Evolutionary conservation across 1,139 yeast species (phyloP), one percentile per base, ranked within the genome.

Genomic region (Candida glucosophila): DNA sequence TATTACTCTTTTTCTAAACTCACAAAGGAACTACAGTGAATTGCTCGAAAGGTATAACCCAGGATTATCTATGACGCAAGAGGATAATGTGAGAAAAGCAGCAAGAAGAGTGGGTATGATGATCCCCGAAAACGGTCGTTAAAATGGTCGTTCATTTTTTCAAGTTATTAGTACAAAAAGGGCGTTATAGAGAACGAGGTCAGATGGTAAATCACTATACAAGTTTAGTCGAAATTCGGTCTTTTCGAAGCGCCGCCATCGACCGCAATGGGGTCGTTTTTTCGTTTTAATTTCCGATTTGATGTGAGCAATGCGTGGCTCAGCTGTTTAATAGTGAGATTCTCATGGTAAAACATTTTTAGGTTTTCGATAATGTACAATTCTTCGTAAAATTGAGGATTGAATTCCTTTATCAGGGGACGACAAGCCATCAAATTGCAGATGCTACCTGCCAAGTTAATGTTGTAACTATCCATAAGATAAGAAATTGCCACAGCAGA

Each of bases 11-110:
- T 88, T 75, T 43, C 58, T 88, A 30, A 61, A 63, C 25, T 73
- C 79, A 35, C 97, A 88, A 50, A 65, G 93, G 36, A 73, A 66
- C 7, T 88, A 85, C 53, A 75, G 73, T 33, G 90, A 79, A 36
- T 64, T 90, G 29, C 60, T 88, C 27, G 92, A 81, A 37, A 67
- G 94, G 39, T 88, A 88, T 52, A 85, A 88, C 44, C 90, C 94
- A 2, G 94, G 94, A 2, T 64, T 81, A 35, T 70, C 72, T 20
- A 71, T 80, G 75, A 69, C 74, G 17, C 94, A 81, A 42, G 73
- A 70, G 30, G 95, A 88, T 34, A 76, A 79, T 31, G 77, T 88
- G 14, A 62, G 75, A 40, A 72, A 71, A 43, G 78, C 94, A 4
- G 98, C 97, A 4, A 68, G 77, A 31, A 67, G 77, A 36, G 98